A percentile compares a stretch with the other conserved stretches of the same genome.
Conservation (phyloP, 805 yeast species). For the Saccharomyces kudriavzevii region DNA sequence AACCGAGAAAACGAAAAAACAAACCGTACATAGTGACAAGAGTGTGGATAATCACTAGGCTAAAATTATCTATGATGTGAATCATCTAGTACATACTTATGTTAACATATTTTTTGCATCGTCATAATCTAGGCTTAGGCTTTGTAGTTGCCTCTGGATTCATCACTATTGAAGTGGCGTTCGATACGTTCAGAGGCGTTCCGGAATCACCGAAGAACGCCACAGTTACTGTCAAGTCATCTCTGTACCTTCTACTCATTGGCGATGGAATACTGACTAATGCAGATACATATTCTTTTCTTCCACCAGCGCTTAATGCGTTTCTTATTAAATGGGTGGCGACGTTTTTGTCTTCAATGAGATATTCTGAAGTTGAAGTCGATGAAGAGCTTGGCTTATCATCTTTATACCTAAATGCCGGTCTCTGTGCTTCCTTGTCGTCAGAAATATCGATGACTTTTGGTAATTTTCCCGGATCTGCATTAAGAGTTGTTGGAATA, state of each 20-base stretch:
- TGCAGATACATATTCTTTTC: slow-evolving; percentile 80
- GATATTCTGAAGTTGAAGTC: slow-evolving; percentile 32
- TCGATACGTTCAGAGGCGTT: neutral
- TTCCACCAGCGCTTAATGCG: slow-evolving; percentile 84
- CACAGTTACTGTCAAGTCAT: slow-evolving; percentile 92
- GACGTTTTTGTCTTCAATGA: slow-evolving; percentile 77
- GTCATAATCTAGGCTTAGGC: slow-evolving; percentile 21
- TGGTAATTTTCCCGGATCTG: slow-evolving; percentile 41
- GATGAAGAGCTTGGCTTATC: slow-evolving; percentile 17
- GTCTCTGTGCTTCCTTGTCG: slow-evolving; percentile 51
- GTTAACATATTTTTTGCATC: neutral
- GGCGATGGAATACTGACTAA: slow-evolving; percentile 88
- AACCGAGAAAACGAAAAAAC: neutral
- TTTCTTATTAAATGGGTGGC: slow-evolving; percentile 91
- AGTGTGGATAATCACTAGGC: neutral
- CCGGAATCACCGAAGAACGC: slow-evolving; percentile 69
- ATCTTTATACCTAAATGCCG: slow-evolving; percentile 57
- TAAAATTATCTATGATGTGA: neutral
- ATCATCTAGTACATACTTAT: neutral
- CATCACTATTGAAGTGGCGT: slow-evolving; percentile 16
- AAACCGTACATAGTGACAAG: neutral
- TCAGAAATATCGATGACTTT: slow-evolving; percentile 55
- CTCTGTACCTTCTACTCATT: slow-evolving; percentile 83
- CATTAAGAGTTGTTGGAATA: slow-evolving; percentile 3
- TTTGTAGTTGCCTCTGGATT: slow-evolving; percentile 23